Percentiles rank a stretch among this genome's conserved stretches.
phyloP scores from a whole-genome alignment of 768 basidiomycete genomes.

The Russula vinacea region DNA sequence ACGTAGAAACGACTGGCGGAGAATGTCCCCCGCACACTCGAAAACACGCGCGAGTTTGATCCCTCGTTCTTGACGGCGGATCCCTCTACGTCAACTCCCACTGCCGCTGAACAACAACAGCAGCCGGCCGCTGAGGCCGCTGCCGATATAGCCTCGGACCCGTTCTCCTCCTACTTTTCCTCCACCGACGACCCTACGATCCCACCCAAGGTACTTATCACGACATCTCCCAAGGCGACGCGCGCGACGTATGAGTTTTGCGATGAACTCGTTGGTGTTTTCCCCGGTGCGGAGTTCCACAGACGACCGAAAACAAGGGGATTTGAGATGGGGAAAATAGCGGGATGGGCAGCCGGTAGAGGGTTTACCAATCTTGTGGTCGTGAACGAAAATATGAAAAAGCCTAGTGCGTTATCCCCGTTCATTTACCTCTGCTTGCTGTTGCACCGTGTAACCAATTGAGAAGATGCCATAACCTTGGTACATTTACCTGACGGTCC shows the following conservation, averaged over 20 bases:
- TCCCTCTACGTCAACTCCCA: slow-evolving; percentile 32
- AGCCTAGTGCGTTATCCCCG: slow-evolving; percentile 55
- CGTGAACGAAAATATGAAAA: slow-evolving; percentile 94
- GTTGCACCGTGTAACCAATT: slow-evolving; percentile 6
- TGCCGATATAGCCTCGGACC: slow-evolving; percentile 68
- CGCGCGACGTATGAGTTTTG: slow-evolving; percentile 89
- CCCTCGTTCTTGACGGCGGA: slow-evolving; percentile 61
- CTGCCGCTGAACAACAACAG: slow-evolving; percentile 31
- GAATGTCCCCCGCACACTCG: slow-evolving; percentile 88
- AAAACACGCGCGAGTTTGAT: slow-evolving; percentile 87
- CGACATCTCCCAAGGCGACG: slow-evolving; percentile 86
- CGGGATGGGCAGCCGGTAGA: slow-evolving; percentile 87
- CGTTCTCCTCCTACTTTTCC: slow-evolving; percentile 74
- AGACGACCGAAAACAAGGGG: slow-evolving; percentile 84
- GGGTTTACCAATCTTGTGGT: slow-evolving; percentile 87
- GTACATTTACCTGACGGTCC: slow-evolving; percentile 90
- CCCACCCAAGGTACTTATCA: slow-evolving; percentile 86
- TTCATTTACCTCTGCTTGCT: slow-evolving; percentile 16
- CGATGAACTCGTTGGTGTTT: slow-evolving; percentile 83
- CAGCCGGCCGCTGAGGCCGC: slow-evolving; percentile 53
- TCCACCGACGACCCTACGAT: slow-evolving; percentile 61
- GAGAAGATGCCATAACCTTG: slow-evolving; percentile 85
- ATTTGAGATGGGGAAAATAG: slow-evolving; percentile 86
- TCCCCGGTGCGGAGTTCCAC: slow-evolving; percentile 89
- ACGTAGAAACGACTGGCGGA: slow-evolving; percentile 72